Conservation (phyloP, 2,329 filamentous ascomycete genomes). For the Penicillium sp. region DNA sequence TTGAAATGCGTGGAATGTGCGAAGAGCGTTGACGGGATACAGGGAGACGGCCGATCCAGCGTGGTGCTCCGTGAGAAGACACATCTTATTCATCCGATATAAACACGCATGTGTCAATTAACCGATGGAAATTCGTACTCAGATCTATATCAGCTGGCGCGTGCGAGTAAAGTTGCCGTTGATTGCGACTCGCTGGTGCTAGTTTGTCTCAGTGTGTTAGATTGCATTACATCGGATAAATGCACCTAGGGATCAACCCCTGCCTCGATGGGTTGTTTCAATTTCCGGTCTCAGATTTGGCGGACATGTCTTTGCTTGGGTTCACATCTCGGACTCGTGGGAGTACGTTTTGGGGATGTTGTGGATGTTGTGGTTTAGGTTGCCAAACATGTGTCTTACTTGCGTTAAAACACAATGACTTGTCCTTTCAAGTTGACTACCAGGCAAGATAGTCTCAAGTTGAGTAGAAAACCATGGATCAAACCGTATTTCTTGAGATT, state of each 20-base stretch:
- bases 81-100: not conserved
- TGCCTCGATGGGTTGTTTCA: not conserved
- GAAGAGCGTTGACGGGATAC: not conserved
- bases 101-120: not conserved
- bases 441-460: too few relatives aligned
- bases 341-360: not conserved
- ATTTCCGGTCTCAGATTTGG: not conserved
- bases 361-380: not conserved
- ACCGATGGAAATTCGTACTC: too few relatives aligned
- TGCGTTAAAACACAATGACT: too few relatives aligned
- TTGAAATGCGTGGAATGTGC: slow-evolving; percentile 5
- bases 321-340: not conserved
- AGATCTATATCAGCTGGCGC: too few relatives aligned
- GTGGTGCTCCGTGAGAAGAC: not conserved
- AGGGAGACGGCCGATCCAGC: not conserved
- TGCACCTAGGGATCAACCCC: slow-evolving; percentile 1
- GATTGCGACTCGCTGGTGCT: not conserved
- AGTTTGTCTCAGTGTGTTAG: not conserved
- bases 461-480: too few relatives aligned
- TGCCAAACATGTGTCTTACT: not conserved
- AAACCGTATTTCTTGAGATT: not conserved
- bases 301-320: not conserved
- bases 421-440: too few relatives aligned
- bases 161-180: not conserved
- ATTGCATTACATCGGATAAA: not conserved